Evolutionary conservation across 2,329 filamentous ascomycete species (phyloP), one percentile per base, ranked within the genome.

Genomic region (Cladophialophora yegresii): DNA sequence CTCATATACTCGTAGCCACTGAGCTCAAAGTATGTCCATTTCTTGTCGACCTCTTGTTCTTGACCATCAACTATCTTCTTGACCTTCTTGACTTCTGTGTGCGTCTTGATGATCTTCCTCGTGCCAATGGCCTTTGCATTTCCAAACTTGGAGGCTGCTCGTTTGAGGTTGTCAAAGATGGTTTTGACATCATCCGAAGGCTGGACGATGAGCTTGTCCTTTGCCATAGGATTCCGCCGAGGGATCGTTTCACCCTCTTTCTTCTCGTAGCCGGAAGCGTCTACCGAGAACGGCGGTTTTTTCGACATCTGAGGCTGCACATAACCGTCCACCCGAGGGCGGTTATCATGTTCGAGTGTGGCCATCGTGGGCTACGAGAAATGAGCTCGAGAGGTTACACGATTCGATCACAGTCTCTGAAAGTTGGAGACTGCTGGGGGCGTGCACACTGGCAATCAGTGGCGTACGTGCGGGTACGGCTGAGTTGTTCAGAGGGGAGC

Each of bases 21-120:
- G 70, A 96, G 86, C 83, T 96, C 92, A 71, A 91, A 96, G 79
- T 88, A 96, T 59, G 88, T 87, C 92, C 92, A 96, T 77, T 93
- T 86, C 86, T 96, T 96, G 68, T 96, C 90, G 36, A 95, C 86
- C 79, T 93, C 86, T 69, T 84, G 82, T 77, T 92, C 84, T 75
- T 90, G 84, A 71, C 92, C 92, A 73, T 96, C 90, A 63, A 96
- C 81, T 57, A 91, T 83, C 84, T 96, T 96, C 83, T 92, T 89
- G 71, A 96, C 81, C 84, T 92, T 95, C 82, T 93, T 96, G 71
- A 85, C 88, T 82, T 96, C 92, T 72, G 85, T 85, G 78, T 96
- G 92, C 54, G 88, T 86, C 77, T 88, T 83, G 77, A 96, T 77
- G 63, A 96, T 83, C 76, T 85, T 88, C 68, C 92, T 87, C 72